Base-by-base conservation (phyloP, 768 basidiomycete species). In the Pisolithus albus region DNA sequence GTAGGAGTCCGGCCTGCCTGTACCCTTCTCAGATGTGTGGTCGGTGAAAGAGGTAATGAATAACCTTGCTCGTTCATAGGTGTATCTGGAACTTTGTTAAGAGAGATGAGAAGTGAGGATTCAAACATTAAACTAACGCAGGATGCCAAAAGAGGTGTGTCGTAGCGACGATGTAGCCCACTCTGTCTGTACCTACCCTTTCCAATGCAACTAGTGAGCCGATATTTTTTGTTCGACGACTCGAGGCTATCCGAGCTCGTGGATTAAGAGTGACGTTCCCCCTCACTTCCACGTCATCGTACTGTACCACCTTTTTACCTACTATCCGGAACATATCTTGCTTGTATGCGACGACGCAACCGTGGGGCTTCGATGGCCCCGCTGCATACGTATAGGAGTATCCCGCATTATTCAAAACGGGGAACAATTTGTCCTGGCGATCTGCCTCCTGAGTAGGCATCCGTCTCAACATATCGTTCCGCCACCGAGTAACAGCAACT, bases 91-190 rank as follows among this genome's bases (percentile, higher is more conserved):
- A 34, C 42, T 19, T 10, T 16, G 5, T 19, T 51, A 2, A 44
- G 37, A 30, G 1, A 28, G 6, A 18, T 6, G 40, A 19, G 21
- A 32, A 43, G 34, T 24, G 19, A 51, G 10, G 30, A 16, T 38
- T 18, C 47, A 9, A 15, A n/a, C 19, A 11, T 13, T 44, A 19
- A 26, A 71, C 79, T 52, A 68, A 92, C 83, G 77, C 79, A 5
- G 92, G 92, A 68, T 95, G 92, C 94, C 94, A 97, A 67, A 96
- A 97, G 21, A 95, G 72, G 71, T 97, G 94, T 0, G 93, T 93
- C 1, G 94, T 96, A 3, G 82, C 90, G 13, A 94, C 70, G 38
- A 95, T 70, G 32, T 91, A 66, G 4, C 92, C 90, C 37, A 72
- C 68, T 7, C 61, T 37, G 15, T 42, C 59, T 15, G 72, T 58